Percentiles rank a stretch among this genome's conserved stretches.
Conservation (phyloP, 129 eudicot species). For the Tagetes erecta region DNA sequence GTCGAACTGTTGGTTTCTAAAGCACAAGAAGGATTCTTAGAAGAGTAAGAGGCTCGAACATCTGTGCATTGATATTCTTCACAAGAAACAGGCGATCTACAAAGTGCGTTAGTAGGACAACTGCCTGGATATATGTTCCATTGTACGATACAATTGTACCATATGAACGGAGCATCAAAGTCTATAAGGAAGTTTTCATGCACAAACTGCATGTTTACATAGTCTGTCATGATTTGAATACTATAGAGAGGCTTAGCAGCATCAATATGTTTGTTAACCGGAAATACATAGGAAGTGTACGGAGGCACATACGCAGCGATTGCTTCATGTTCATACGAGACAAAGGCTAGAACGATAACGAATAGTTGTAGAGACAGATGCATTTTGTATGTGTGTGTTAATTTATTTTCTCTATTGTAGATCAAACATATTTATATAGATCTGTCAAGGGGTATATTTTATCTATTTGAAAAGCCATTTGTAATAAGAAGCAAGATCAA, state of each 20-base stretch:
- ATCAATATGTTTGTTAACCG: conserved; percentile 13
- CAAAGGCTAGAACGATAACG: conserved; percentile 5
- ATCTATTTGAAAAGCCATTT: background rate
- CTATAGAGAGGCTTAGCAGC: conserved; percentile 9
- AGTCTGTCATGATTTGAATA: background rate
- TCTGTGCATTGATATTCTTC: conserved; percentile 30
- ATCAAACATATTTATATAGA: conserved; percentile 4
- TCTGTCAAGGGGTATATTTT: background rate
- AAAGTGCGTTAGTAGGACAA: conserved; percentile 14
- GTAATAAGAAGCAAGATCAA: background rate
- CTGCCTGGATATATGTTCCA: conserved; percentile 11
- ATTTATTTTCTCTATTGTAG: background rate
- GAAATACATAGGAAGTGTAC: conserved; percentile 14
- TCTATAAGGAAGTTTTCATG: conserved; percentile 25
- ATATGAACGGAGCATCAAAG: conserved; percentile 26
- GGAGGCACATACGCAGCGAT: background rate
- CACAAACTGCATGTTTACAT: background rate
- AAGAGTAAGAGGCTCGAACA: conserved; percentile 26
- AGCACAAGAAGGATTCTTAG: conserved; percentile 15
- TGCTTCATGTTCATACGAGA: conserved; percentile 1
- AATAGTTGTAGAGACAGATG: background rate
- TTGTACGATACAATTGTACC: conserved; percentile 13
- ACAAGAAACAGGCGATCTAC: conserved; percentile 33
- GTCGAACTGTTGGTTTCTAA: background rate
- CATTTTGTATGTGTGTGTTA: background rate